phyloP scores from a whole-genome alignment of 2,329 filamentous ascomycete species.

The Raffaelea albimanens region DNA sequence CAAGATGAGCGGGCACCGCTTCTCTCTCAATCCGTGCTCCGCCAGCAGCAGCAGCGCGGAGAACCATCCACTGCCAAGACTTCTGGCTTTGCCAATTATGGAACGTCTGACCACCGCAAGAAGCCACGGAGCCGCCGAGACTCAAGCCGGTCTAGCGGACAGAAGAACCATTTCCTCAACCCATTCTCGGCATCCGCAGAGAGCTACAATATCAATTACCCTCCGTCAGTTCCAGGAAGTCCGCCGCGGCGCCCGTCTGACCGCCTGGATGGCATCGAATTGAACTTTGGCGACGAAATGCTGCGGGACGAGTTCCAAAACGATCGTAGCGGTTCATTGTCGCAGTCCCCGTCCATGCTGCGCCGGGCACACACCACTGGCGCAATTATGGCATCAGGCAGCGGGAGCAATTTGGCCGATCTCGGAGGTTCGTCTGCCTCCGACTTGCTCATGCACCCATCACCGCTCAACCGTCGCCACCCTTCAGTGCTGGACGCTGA shows the following conservation, averaged over 20 bases:
- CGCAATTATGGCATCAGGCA: not conserved
- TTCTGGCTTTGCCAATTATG: not conserved
- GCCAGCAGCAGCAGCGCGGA: slow-evolving; percentile 14
- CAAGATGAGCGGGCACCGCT: slow-evolving; percentile 46
- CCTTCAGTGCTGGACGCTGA: slow-evolving; percentile 33
- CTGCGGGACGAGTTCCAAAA: slow-evolving; percentile 52
- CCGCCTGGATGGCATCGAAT: slow-evolving; percentile 43
- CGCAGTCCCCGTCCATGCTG: slow-evolving; percentile 28
- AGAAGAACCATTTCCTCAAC: slow-evolving; percentile 22
- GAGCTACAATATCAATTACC: slow-evolving; percentile 57
- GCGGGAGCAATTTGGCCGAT: not conserved
- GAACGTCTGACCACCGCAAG: slow-evolving; percentile 12
- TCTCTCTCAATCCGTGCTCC: slow-evolving; percentile 32
- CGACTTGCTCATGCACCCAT: not conserved
- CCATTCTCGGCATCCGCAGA: slow-evolving; percentile 26
- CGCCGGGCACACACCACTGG: slow-evolving; percentile 37
- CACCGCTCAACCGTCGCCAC: not conserved
- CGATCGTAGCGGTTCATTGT: slow-evolving; percentile 18
- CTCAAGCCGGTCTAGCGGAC: slow-evolving; percentile 44
- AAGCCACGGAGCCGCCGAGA: slow-evolving; percentile 30
- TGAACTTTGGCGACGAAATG: slow-evolving; percentile 61
- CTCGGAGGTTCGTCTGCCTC: not conserved
- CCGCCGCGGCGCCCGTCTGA: slow-evolving; percentile 41
- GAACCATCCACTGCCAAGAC: slow-evolving; percentile 29
- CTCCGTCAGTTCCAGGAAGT: slow-evolving; percentile 57